These are phyloP conservation scores for Euryodendron excelsum DNA, from an alignment of 148 eudicot genomes.

Conservation along the genomic window DNA sequence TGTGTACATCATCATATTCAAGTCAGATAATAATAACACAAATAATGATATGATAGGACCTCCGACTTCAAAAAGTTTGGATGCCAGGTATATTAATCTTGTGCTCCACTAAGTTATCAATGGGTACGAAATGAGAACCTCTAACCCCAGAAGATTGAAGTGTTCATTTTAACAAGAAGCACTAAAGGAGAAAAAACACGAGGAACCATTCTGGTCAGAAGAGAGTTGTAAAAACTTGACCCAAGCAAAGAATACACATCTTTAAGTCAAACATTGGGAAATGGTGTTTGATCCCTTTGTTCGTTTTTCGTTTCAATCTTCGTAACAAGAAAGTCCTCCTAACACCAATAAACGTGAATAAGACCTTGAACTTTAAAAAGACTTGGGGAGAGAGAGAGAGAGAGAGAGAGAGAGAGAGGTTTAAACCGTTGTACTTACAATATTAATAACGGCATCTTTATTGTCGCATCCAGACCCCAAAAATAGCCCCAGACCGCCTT, in stretches of 20 bases:
- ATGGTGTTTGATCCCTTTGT: background rate
- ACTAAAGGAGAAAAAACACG: too few species aligned
- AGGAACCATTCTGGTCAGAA: background rate
- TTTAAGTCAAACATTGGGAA: background rate
- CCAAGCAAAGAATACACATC: background rate
- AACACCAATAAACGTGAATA: background rate
- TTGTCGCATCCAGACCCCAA: constrained; percentile 71
- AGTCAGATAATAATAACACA: background rate
- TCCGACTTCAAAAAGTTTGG: too few species aligned
- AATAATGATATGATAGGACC: background rate
- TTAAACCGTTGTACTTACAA: constrained; percentile 58
- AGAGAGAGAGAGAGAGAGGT: constrained; percentile 1
- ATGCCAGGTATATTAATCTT: background rate
- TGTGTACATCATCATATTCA: background rate
- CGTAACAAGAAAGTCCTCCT: background rate
- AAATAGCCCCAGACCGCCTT: constrained; percentile 60
- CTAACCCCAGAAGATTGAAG: background rate
- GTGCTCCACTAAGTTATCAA: background rate
- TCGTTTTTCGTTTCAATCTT: background rate
- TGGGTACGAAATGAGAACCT: background rate
- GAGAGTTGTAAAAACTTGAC: background rate
- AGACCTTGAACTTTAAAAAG: background rate
- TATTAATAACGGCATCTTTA: constrained; percentile 68
- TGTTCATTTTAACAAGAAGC: too few species aligned
- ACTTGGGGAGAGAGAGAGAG: background rate